A percentile compares a stretch with the other conserved stretches of the same genome.
These are phyloP conservation scores for Pseudogymnoascus sp. DNA, from an alignment of 2,329 filamentous ascomycete genomes.

Conservation along the genomic window DNA sequence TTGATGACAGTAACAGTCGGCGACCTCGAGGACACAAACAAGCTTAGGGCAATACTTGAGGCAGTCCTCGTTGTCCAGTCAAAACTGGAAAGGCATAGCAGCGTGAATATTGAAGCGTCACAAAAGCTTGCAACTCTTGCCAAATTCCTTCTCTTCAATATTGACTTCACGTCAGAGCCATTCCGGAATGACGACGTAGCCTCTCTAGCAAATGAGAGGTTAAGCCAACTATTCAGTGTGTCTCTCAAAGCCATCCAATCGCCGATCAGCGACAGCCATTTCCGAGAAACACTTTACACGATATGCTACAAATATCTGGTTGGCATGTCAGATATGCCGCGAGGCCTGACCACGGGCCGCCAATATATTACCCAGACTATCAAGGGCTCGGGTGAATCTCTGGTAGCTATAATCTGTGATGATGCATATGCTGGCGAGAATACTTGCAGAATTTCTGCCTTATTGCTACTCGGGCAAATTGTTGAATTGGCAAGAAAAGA, in stretches of 20 bases:
- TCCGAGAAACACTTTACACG: constrained; percentile 82
- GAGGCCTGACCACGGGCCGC: constrained; percentile 39
- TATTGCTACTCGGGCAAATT: constrained; percentile 74
- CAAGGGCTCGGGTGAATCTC: constrained; percentile 69
- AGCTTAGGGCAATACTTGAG: constrained; percentile 74
- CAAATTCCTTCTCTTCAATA: constrained; percentile 61
- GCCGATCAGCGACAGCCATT: constrained; percentile 58
- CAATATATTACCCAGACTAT: constrained; percentile 58
- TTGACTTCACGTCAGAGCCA: constrained; percentile 49
- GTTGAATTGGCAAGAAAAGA: constrained; percentile 67
- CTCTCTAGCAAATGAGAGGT: constrained; percentile 76
- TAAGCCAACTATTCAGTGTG: constrained; percentile 86
- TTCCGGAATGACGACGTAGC: constrained; percentile 43
- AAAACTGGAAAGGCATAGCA: constrained; percentile 71
- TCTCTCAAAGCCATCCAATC: constrained; percentile 73
- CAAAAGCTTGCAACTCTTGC: constrained; percentile 71
- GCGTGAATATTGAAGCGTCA: constrained; percentile 61
- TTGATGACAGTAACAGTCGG: constrained; percentile 77
- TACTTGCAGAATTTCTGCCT: constrained; percentile 73
- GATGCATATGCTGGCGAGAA: constrained; percentile 83
- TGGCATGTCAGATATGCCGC: constrained; percentile 52
- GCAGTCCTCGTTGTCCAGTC: constrained; percentile 81
- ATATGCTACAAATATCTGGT: constrained; percentile 83
- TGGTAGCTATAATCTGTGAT: constrained; percentile 84
- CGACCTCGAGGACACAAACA: constrained; percentile 65